A percentile compares a stretch with the other conserved stretches of the same genome.
Conservation (phyloP, 2,329 filamentous ascomycete species). For the Helotiales sp. region DNA sequence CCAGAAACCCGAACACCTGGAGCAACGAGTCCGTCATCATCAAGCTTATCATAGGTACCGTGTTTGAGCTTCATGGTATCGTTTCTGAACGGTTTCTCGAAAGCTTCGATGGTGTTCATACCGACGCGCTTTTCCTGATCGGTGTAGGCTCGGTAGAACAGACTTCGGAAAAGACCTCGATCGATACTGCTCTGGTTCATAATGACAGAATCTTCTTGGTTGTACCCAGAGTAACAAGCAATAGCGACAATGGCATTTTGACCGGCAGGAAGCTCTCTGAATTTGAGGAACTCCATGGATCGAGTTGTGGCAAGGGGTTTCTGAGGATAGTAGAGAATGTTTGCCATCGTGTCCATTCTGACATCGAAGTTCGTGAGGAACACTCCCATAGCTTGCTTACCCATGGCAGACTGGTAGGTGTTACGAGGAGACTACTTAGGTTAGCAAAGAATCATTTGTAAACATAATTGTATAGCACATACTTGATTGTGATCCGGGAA, state of each 20-base stretch:
- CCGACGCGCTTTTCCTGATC: slow-evolving; percentile 97
- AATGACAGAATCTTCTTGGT: slow-evolving; percentile 99
- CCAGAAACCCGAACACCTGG: slow-evolving; percentile 94
- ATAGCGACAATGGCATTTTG: slow-evolving; percentile 99
- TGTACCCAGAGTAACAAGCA: slow-evolving; percentile 96
- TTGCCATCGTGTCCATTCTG: slow-evolving; percentile 99
- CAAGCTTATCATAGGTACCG: slow-evolving; percentile 95
- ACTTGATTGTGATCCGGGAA: slow-evolving; percentile 98
- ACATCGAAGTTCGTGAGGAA: slow-evolving; percentile 96
- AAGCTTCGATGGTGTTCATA: slow-evolving; percentile 88
- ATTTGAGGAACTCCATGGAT: slow-evolving; percentile 98
- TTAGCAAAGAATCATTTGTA: slow-evolving; percentile 43
- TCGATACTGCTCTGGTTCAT: slow-evolving; percentile 99
- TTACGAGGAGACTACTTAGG: slow-evolving; percentile 83
- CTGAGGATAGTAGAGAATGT: slow-evolving; percentile 98
- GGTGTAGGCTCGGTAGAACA: slow-evolving; percentile 97
- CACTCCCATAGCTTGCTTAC: slow-evolving; percentile 99
- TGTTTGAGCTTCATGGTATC: slow-evolving; percentile 93
- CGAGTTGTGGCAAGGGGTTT: slow-evolving; percentile 95
- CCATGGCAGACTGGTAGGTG: slow-evolving; percentile 99
- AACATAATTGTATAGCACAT: slow-evolving; percentile 42
- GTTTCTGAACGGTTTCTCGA: slow-evolving; percentile 89
- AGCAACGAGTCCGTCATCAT: slow-evolving; percentile 92
- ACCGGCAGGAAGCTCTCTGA: slow-evolving; percentile 93
- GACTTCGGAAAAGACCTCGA: slow-evolving; percentile 92